These are phyloP conservation scores for Raphanus hybrid DNA, from an alignment of 441 rosid genomes.

Conservation along the genomic window DNA sequence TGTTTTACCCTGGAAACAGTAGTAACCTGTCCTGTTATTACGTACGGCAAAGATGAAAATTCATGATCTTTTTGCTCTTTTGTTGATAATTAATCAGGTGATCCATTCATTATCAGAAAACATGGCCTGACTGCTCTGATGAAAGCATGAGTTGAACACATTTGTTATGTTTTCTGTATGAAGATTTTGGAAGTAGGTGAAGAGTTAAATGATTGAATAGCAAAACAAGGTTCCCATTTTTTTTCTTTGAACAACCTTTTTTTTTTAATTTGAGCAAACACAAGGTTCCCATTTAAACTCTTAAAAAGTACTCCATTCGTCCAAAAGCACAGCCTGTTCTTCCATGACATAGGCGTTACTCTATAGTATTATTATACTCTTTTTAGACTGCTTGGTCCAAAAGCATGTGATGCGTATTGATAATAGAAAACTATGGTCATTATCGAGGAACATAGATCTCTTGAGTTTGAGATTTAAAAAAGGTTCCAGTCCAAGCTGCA, in stretches of 20 bases:
- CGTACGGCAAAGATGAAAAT: conserved; percentile 19
- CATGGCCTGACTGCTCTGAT: conserved; percentile 23
- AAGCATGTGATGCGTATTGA: conserved; percentile 39
- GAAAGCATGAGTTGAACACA: conserved; percentile 2
- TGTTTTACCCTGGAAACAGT: conserved; percentile 19
- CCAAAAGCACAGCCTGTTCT: conserved; percentile 33
- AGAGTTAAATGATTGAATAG: conserved; percentile 2
- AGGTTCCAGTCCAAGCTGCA: conserved; percentile 35
- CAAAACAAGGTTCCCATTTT: conserved; percentile 2
- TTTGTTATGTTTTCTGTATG: conserved; percentile 18
- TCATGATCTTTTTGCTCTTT: conserved; percentile 5
- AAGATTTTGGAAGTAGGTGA: neutral
- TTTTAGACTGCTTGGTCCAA: conserved; percentile 30
- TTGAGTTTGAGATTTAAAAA: conserved; percentile 28
- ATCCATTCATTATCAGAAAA: conserved; percentile 31
- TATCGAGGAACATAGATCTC: conserved; percentile 40
- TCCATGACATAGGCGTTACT: conserved; percentile 20
- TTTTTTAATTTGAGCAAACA: no score
- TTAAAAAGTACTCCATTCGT: conserved; percentile 11
- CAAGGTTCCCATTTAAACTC: conserved; percentile 6
- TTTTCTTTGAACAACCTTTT: no score
- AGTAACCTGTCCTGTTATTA: conserved; percentile 5
- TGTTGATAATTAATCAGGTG: conserved; percentile 28
- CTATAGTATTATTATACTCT: conserved; percentile 25
- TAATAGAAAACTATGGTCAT: conserved; percentile 23